Evolutionary conservation across 2,329 filamentous ascomycete species (phyloP).

Genomic region (Pseudodiploospora longispora): DNA sequence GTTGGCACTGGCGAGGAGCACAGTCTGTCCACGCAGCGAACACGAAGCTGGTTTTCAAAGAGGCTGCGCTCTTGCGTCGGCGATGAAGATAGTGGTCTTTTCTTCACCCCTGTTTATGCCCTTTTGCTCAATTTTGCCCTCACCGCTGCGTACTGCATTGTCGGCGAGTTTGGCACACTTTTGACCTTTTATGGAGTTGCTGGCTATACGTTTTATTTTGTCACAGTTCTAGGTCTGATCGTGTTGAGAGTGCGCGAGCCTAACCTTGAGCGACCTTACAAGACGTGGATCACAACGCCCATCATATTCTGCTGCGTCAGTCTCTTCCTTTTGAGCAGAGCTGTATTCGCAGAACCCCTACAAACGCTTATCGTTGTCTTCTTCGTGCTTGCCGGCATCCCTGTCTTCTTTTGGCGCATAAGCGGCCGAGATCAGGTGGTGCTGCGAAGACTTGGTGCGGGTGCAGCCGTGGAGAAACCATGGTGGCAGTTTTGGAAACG

Average conservation of each 20-base stretch:
- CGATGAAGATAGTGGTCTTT: constrained; percentile 71
- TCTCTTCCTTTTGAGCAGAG: constrained; percentile 79
- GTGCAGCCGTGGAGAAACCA: constrained; percentile 21
- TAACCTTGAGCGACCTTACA: constrained; percentile 79
- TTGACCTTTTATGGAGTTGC: constrained; percentile 97
- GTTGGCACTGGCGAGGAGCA: constrained; percentile 42
- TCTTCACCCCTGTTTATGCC: constrained; percentile 90
- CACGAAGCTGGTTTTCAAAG: constrained; percentile 50
- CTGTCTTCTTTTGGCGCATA: constrained; percentile 84
- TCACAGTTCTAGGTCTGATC: constrained; percentile 88
- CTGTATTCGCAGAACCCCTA: constrained; percentile 81
- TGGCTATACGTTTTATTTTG: constrained; percentile 94
- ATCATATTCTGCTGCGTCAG: constrained; percentile 98
- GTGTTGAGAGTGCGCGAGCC: constrained; percentile 83
- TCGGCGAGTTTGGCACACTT: constrained; percentile 86
- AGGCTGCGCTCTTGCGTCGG: constrained; percentile 56
- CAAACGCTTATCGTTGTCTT: constrained; percentile 82
- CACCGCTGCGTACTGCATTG: constrained; percentile 67
- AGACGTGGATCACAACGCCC: constrained; percentile 92
- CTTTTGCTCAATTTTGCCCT: constrained; percentile 72
- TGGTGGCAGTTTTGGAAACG: constrained; percentile 57
- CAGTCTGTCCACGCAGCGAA: constrained; percentile 34
- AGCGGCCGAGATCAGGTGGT: constrained; percentile 50
- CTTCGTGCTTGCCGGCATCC: constrained; percentile 77
- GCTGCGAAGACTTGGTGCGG: constrained; percentile 31